Conservation (phyloP, 495 filamentous ascomycete species). For the Aspergillus coremiiformis region DNA sequence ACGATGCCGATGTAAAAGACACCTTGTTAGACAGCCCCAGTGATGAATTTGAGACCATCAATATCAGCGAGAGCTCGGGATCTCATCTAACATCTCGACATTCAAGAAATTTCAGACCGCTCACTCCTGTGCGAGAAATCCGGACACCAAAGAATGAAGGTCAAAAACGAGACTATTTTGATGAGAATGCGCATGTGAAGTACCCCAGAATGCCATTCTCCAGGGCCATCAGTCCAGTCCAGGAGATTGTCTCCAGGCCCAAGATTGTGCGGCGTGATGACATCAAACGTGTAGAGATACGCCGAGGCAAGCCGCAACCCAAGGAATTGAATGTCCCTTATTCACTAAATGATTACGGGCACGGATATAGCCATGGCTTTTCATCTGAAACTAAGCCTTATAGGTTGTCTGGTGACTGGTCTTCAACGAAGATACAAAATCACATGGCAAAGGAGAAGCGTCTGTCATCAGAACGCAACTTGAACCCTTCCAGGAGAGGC, state of each 20-base stretch:
- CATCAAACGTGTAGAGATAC: conserved; percentile 32
- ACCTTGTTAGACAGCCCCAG: conserved; percentile 1
- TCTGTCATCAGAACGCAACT: conserved; percentile 26
- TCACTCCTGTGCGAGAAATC: conserved; percentile 21
- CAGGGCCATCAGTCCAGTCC: conserved; percentile 9
- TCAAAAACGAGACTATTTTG: background rate
- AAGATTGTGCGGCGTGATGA: conserved; percentile 31
- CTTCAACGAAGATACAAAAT: background rate
- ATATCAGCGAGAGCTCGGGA: conserved; percentile 7
- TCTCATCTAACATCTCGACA: conserved; percentile 10
- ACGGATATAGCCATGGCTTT: conserved; percentile 7
- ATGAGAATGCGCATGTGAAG: background rate
- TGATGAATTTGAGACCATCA: conserved; percentile 13
- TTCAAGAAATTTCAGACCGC: conserved; percentile 14
- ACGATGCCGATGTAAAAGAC: conserved; percentile 1
- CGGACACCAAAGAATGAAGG: conserved; percentile 12
- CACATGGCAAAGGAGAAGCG: conserved; percentile 17
- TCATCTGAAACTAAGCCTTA: background rate
- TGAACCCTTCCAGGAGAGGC: conserved; percentile 31
- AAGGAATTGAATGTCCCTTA: conserved; percentile 23
- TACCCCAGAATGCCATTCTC: conserved; percentile 8
- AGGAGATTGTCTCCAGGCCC: conserved; percentile 29
- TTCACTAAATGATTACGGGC: conserved; percentile 30
- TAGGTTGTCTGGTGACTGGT: conserved; percentile 1
- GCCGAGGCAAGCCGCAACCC: conserved; percentile 23